Percentiles rank a stretch among this genome's conserved stretches.
Conservation (phyloP, 2,329 filamentous ascomycete genomes). For the Colletotrichum lindemuthianum region DNA sequence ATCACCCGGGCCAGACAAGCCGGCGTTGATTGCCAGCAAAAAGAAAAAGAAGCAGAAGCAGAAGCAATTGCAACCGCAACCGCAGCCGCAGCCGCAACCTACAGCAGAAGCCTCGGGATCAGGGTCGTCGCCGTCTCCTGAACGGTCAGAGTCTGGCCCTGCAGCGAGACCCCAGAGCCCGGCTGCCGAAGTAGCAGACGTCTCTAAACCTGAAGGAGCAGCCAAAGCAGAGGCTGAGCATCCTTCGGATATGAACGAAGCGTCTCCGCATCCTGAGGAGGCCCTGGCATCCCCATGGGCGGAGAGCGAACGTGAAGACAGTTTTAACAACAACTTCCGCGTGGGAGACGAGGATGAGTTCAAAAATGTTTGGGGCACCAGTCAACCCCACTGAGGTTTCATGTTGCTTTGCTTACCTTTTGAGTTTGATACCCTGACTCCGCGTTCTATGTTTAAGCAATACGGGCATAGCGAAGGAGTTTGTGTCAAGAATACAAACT, state of each 20-base stretch:
- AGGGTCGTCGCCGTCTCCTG: slow-evolving; percentile 7
- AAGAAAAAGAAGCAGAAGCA: slow-evolving; percentile 34
- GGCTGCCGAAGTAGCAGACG: not conserved
- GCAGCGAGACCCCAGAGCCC: slow-evolving; percentile 26
- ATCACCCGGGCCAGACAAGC: slow-evolving; percentile 22
- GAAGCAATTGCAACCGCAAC: slow-evolving; percentile 13
- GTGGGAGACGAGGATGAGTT: slow-evolving; percentile 55
- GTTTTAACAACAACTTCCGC: slow-evolving; percentile 29
- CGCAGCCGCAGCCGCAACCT: slow-evolving; percentile 30
- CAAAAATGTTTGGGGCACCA: slow-evolving; percentile 55
- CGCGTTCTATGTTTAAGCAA: slow-evolving; percentile 34
- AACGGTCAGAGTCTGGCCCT: slow-evolving; percentile 7
- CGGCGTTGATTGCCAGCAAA: slow-evolving; percentile 28
- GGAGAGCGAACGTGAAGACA: slow-evolving; percentile 26
- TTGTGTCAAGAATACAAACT: slow-evolving; percentile 24
- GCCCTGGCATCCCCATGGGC: slow-evolving; percentile 35
- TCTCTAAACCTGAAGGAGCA: not conserved
- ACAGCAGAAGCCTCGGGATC: slow-evolving; percentile 8
- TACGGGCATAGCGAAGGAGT: slow-evolving; percentile 43
- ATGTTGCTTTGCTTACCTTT: slow-evolving; percentile 19
- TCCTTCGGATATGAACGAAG: not conserved
- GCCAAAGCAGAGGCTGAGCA: not conserved
- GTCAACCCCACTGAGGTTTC: slow-evolving; percentile 15
- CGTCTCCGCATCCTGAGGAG: slow-evolving; percentile 23
- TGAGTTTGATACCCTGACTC: slow-evolving; percentile 33